These are phyloP conservation scores for Phialophora macrospora DNA, from an alignment of 2,329 filamentous ascomycete genomes.

Conservation along the genomic window DNA sequence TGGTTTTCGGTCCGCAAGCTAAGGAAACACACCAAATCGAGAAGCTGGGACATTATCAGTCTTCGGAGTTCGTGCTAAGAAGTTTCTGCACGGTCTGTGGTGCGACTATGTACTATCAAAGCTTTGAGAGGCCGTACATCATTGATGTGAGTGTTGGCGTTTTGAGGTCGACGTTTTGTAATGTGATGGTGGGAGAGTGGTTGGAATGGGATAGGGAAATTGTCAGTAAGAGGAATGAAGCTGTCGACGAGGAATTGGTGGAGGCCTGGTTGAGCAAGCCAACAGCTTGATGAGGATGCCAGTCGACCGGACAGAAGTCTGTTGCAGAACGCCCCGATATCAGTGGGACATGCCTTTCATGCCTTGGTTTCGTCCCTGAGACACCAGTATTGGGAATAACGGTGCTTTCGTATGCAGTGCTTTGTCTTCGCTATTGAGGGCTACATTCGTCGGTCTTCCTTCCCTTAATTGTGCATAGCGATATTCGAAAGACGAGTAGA, in stretches of 20 bases:
- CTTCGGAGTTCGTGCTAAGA: conserved; percentile 58
- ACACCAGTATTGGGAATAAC: background rate
- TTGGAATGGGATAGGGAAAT: conserved; percentile 64
- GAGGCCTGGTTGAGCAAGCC: conserved; percentile 38
- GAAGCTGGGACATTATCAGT: conserved; percentile 58
- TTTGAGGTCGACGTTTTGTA: conserved; percentile 55
- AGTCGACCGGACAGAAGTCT: background rate
- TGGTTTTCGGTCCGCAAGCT: conserved; percentile 49
- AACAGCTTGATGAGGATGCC: background rate
- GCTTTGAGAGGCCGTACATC: conserved; percentile 57
- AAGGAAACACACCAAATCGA: conserved; percentile 23
- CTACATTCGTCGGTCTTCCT: background rate
- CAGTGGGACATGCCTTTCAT: background rate
- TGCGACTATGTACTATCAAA: conserved; percentile 68
- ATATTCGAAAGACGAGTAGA: background rate
- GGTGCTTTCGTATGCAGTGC: background rate
- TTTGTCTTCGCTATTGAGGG: background rate
- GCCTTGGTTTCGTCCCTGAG: background rate
- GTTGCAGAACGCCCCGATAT: background rate
- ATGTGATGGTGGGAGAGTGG: conserved; percentile 61
- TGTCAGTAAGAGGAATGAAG: conserved; percentile 65
- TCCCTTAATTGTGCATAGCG: background rate
- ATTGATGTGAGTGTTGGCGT: conserved; percentile 69
- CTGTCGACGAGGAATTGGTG: conserved; percentile 43
- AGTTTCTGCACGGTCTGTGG: conserved; percentile 68